Evolutionary conservation across 495 filamentous ascomycete species (phyloP).

Genomic region (Parathielavia appendiculata): DNA sequence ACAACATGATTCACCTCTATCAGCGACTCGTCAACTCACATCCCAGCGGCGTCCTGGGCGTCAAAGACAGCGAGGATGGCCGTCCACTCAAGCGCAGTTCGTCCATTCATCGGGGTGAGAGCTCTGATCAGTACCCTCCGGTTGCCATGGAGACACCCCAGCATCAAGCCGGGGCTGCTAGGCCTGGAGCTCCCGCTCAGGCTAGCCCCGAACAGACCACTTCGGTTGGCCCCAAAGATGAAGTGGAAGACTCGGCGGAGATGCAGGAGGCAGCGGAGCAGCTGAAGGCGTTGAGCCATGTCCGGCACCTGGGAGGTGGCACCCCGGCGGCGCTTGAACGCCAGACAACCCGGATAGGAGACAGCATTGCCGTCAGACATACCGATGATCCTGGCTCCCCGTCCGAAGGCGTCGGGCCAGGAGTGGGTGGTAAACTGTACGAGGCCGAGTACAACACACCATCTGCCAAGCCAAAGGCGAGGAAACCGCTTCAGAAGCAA

Average conservation of each 20-base stretch:
- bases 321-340: conserved; percentile 24
- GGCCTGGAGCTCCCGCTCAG: conserved; percentile 12
- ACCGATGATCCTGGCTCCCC: conserved; percentile 41
- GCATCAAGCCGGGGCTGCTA: conserved; percentile 6
- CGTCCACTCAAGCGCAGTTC: conserved; percentile 33
- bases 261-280: conserved; percentile 57
- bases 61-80: conserved; percentile 47
- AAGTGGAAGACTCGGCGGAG: conserved; percentile 53
- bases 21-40: conserved; percentile 46
- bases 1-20: conserved; percentile 55
- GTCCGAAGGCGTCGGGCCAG: conserved; percentile 37
- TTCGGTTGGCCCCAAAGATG: conserved; percentile 37
- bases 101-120: conserved; percentile 20
- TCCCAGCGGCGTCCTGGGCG: conserved; percentile 31
- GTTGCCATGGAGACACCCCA: conserved; percentile 33
- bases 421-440: conserved; percentile 35
- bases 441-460: conserved; percentile 41
- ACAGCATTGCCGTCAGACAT: conserved; percentile 34
- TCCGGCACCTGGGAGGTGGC: conserved; percentile 46
- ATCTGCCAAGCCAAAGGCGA: conserved; percentile 39
- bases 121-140: conserved; percentile 19
- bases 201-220: conserved; percentile 15
- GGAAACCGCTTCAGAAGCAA: conserved; percentile 48
- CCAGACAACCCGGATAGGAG: conserved; percentile 28
- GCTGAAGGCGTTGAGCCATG: conserved; percentile 54